Evolutionary conservation across 2,329 filamentous ascomycete species (phyloP), one percentile per base, ranked within the genome.

Genomic region (Pseudocercospora musae): DNA sequence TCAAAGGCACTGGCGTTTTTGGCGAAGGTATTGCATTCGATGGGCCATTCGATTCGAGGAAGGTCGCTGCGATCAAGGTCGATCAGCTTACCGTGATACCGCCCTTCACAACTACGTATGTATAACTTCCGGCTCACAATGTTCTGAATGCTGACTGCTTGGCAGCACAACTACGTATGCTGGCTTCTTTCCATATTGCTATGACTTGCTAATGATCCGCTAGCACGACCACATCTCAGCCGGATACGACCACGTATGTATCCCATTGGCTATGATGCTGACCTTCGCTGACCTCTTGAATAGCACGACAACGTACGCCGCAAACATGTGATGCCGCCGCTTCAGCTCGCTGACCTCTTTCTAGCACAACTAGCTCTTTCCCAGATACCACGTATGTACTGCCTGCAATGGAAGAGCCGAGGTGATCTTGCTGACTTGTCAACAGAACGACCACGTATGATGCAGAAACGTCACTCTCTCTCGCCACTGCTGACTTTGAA

Each of bases 1-100:
- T 54, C 52, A 54, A 54, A 37, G 52, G 52, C 52, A 20, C 52
- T 33, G 52, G 52, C n/a, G 52, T 54, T 21, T 15, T 31, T 18
- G 52, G 52, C 18, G 27, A 54, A 37, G 52, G 52, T 18, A 54
- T 54, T 13, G 4, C 8, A 7, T 54, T 54, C 29, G 18, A 37
- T 54, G 52, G 52, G 3, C 3, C 2, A 11, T 33, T 33, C 15
- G n/a, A 54, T 20, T 33, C 52, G 9, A 18, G 21, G 1, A 33
- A 21, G 15, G 52, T 54, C 10, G 52, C 52, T 37, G 52, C 27
- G n/a, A 54, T 54, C 29, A 54, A 54, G 29, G 52, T 54, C 18
- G 31, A 54, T 23, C 52, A 54, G 52, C 25, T 33, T 9, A 37
- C 23, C 0, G 25, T 37, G 52, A 4, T 54, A 11, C 52, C 52